Evolutionary conservation across 495 filamentous ascomycete genomes (phyloP).

Genomic region (Penicillium samsonianum): DNA sequence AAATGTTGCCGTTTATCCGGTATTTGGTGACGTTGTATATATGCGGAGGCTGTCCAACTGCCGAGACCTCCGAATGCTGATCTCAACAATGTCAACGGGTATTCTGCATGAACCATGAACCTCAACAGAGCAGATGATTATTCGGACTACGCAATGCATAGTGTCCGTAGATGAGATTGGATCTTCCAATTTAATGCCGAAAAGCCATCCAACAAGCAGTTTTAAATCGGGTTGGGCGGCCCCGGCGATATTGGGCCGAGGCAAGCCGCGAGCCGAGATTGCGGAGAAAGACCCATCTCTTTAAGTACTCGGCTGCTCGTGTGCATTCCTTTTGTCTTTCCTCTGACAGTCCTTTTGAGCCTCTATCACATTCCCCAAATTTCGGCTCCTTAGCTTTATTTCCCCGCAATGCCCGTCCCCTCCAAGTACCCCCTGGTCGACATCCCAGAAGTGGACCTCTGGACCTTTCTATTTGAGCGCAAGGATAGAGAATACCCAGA

Average conservation of each 20-base stretch:
- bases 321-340: constrained; percentile 1
- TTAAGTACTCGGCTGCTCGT: neutral
- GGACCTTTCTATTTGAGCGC: constrained; percentile 76
- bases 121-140: neutral
- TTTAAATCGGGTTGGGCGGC: neutral
- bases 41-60: neutral
- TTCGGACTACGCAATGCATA: neutral
- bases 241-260: constrained; percentile 14
- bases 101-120: neutral
- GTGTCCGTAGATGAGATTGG: neutral
- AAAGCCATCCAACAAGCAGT: neutral
- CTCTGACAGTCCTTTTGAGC: constrained; percentile 3
- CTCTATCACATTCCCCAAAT: constrained; percentile 10
- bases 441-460: constrained; percentile 61
- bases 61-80: constrained; percentile 4
- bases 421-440: constrained; percentile 41
- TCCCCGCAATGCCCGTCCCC: constrained; percentile 43
- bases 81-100: neutral
- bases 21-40: neutral
- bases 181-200: neutral
- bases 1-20: neutral
- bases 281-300: constrained; percentile 17
- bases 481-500: constrained; percentile 68
- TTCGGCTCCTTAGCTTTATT: constrained; percentile 18
- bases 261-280: constrained; percentile 21